A percentile compares a stretch with the other conserved stretches of the same genome.
These are phyloP conservation scores for Penicillium samsonianum DNA, from an alignment of 495 filamentous ascomycete species.

Conservation along the genomic window DNA sequence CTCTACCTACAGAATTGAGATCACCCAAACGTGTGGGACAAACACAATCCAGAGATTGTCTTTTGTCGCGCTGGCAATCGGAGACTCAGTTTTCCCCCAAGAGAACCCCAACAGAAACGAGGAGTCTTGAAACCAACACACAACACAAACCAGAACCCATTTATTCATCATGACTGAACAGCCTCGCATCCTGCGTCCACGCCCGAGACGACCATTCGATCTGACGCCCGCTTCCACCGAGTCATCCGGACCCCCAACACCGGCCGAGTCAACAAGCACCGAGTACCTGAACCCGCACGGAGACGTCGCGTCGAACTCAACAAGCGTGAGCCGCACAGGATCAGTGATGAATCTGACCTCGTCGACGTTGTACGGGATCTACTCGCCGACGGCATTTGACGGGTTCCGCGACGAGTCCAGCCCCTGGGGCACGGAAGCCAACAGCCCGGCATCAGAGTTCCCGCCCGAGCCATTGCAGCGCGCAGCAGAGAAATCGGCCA, in stretches of 20 bases:
- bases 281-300: slow-evolving; percentile 36
- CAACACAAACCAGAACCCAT: slow-evolving; percentile 6
- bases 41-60: neutral
- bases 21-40: neutral
- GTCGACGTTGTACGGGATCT: slow-evolving; percentile 89
- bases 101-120: neutral
- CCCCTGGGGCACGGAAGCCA: slow-evolving; percentile 72
- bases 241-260: slow-evolving; percentile 52
- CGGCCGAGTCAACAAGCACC: slow-evolving; percentile 40
- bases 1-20: neutral
- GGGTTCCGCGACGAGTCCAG: slow-evolving; percentile 51
- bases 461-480: slow-evolving; percentile 28
- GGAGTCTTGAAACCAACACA: neutral
- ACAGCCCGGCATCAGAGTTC: slow-evolving; percentile 53
- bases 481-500: slow-evolving; percentile 30
- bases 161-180: slow-evolving; percentile 44
- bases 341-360: slow-evolving; percentile 86
- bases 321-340: slow-evolving; percentile 59
- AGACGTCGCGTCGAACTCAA: slow-evolving; percentile 30
- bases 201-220: slow-evolving; percentile 75
- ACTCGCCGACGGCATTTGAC: slow-evolving; percentile 64
- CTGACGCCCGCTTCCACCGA: slow-evolving; percentile 56
- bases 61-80: slow-evolving; percentile 4
- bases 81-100: slow-evolving; percentile 13
- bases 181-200: slow-evolving; percentile 65